Base-by-base conservation (phyloP, 352 stramenopile species). In the Blastocystis sp. region DNA sequence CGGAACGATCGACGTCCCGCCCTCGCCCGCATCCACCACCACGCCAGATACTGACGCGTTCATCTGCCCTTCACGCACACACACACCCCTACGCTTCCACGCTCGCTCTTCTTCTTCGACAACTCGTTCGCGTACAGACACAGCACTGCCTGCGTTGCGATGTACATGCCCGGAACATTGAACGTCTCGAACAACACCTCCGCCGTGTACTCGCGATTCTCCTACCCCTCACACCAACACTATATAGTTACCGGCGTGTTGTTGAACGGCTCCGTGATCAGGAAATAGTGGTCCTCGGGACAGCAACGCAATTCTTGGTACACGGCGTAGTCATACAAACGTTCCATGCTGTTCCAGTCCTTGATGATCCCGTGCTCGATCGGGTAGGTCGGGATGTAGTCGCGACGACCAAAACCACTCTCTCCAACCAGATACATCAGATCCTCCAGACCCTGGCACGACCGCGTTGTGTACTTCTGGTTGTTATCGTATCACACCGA, bases 371-470 rank as follows among this genome's bases (percentile, higher is more conserved):
- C 91, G 69, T 93, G 91, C 64, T 91, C 76, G 45, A 94, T 93
- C n/a, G 92, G 92, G 66, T 94, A 94, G 89, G 96, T 96, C 34
- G 97, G 92, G 84, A 96, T 93, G 91, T 98, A 94, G 43, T 93
- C 96, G 63, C 92, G 90, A 90, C 97, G 93, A 48, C 92, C 90
- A 66, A 97, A 92, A 48, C 94, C 94, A 78, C 98, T 94, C 43
- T 97, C 94, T 77, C 95, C 95, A 66, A 98, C 97, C 91, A 96
- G 95, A 90, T 97, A 98, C 91, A 98, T 95, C 65, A 98, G 89
- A 89, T 98, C 95, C 82, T 97, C 94, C 77, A 98, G 93, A 52
- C 94, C 94, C 89, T 96, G 93, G 61, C 92, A 91, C 89, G 94
- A 95, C 69, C 93, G 93, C 42, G 95, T 93, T 21, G 43, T 54